phyloP scores from a whole-genome alignment of 2,329 filamentous ascomycete genomes.

The Colletotrichum chlorophyti region DNA sequence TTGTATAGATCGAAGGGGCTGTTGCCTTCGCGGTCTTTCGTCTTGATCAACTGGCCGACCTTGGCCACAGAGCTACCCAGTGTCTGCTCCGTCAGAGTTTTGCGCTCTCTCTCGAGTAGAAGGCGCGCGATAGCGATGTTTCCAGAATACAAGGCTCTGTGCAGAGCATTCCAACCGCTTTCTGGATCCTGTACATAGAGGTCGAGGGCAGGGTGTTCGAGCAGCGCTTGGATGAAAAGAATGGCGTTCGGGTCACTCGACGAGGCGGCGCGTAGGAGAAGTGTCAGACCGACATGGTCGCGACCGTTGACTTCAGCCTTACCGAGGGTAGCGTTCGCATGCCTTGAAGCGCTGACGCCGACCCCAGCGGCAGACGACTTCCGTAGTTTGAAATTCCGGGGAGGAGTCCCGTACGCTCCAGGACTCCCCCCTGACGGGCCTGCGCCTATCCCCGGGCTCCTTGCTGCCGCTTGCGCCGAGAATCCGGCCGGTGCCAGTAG shows the following conservation, averaged over 20 bases:
- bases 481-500: slow-evolving; percentile 77
- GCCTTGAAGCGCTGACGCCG: slow-evolving; percentile 50
- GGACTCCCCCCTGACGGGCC: slow-evolving; percentile 46
- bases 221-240: slow-evolving; percentile 77
- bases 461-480: slow-evolving; percentile 60
- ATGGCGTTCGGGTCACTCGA: slow-evolving; percentile 73
- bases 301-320: slow-evolving; percentile 82
- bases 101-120: slow-evolving; percentile 79
- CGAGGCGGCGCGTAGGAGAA: slow-evolving; percentile 85
- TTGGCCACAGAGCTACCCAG: slow-evolving; percentile 64
- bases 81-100: slow-evolving; percentile 66
- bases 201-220: slow-evolving; percentile 84
- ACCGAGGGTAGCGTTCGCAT: slow-evolving; percentile 48
- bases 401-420: slow-evolving; percentile 54
- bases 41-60: slow-evolving; percentile 83
- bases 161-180: slow-evolving; percentile 94
- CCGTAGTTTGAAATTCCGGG: slow-evolving; percentile 57
- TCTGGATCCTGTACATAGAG: slow-evolving; percentile 87
- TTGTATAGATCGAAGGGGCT: slow-evolving; percentile 94
- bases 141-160: slow-evolving; percentile 87
- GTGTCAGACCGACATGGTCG: slow-evolving; percentile 80
- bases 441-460: slow-evolving; percentile 55
- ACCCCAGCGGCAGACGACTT: slow-evolving; percentile 59
- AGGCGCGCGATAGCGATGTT: slow-evolving; percentile 86
- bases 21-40: slow-evolving; percentile 94